Base-by-base conservation (phyloP, 805 yeast genomes). In the Candida sphagnicola region DNA sequence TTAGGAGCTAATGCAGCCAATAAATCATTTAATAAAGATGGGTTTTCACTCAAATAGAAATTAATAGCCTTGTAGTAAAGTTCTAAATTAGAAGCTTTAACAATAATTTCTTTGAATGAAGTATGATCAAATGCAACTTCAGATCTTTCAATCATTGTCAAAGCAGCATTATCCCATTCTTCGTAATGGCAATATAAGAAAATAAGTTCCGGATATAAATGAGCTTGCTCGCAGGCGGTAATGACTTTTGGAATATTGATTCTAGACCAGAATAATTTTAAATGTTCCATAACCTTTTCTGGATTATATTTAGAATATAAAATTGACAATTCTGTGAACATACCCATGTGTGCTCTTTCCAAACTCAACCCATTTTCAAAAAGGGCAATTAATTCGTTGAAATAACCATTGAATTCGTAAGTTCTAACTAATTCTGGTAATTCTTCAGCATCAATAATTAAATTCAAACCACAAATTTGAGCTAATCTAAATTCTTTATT, bases 271-370 rank as follows among this genome's bases (percentile, higher is more conserved):
- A 93, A 93, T 56, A 93, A 72, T 62, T 90, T 90, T 77, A 93
- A 75, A 67, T 93, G 98, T 66, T 93, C 98, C 88, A 87, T 85
- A 39, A 95, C 85, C 66, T 80, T 84, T 37, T 80, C 85, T 19
- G 97, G 96, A 45, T 80, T 78, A 67, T 90, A 93, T 62, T 90
- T 91, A 48, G 95, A 77, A 70, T 91, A 93, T 51, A 93, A 72
- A 34, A 86, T 75, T 16, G 98, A 96, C 53, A 93, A 75, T 65
- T 90, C 97, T 8, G 99, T 93, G 62, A 93, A 93, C 97, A 93
- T 91, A 52, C 98, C 99, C 99, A 93, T 93, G 61, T 93, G 99
- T 28, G 99, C 99, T 62, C 99, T 85, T 72, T 93, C 99, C 51
- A 93, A 75, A 30, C 96, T 95, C 43, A 93, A 75, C 48, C 98